A percentile compares a stretch with the other conserved stretches of the same genome.
Evolutionary conservation across 768 basidiomycete genomes (phyloP).

Genomic region (Boletus tomentosulus): DNA sequence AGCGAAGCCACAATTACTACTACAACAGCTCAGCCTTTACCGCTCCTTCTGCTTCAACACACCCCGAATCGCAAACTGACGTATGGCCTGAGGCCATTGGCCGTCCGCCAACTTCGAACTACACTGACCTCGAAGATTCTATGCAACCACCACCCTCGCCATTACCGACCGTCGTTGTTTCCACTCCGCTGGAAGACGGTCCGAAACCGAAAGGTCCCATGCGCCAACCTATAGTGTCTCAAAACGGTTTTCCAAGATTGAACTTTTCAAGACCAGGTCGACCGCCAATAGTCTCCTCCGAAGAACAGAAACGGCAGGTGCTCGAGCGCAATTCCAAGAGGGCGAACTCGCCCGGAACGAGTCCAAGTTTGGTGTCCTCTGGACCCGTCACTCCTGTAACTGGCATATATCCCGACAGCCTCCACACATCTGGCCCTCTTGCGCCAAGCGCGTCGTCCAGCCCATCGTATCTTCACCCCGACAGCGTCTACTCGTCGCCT

Average conservation of each 20-base stretch:
- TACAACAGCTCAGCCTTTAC: background rate
- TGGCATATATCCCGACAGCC: slow-evolving; percentile 12
- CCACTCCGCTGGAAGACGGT: slow-evolving; percentile 35
- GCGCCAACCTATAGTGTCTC: slow-evolving; percentile 40
- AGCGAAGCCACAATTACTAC: slow-evolving; percentile 3
- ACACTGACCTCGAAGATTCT: slow-evolving; percentile 6
- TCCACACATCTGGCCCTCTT: background rate
- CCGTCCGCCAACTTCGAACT: slow-evolving; percentile 1
- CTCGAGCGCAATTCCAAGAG: slow-evolving; percentile 57
- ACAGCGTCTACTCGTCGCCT: slow-evolving; percentile 13
- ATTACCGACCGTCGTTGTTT: slow-evolving; percentile 54
- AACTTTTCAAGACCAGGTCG: slow-evolving; percentile 68
- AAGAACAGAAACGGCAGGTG: slow-evolving; percentile 39
- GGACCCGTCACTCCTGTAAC: slow-evolving; percentile 21
- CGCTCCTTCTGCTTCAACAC: slow-evolving; percentile 2
- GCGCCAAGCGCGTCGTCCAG: background rate
- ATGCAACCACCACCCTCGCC: slow-evolving; percentile 21
- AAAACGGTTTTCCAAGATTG: slow-evolving; percentile 31
- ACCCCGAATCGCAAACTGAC: slow-evolving; percentile 2
- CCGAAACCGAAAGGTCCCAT: slow-evolving; percentile 21
- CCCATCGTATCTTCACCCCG: slow-evolving; percentile 19
- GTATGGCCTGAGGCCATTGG: slow-evolving; percentile 15
- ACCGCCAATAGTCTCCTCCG: slow-evolving; percentile 37
- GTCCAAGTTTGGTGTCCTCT: slow-evolving; percentile 4
- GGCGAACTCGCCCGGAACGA: slow-evolving; percentile 28